Conservation (phyloP, 352 stramenopile genomes). For the Aphanomyces euteiches region DNA sequence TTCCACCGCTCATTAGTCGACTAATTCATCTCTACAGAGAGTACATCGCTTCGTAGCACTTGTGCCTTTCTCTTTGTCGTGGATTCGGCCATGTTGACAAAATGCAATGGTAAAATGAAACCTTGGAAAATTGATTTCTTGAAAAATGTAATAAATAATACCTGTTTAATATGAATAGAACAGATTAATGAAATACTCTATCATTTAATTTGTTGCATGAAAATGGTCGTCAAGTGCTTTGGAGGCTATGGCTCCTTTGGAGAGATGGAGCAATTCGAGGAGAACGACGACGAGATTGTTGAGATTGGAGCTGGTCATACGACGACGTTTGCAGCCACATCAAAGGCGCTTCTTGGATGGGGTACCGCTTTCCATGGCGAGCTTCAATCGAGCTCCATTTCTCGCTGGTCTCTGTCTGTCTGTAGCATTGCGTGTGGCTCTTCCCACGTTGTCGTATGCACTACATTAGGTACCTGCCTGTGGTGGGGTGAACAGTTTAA, state of each 20-base stretch:
- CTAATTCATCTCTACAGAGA: too few relatives aligned
- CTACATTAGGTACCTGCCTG: slow-evolving; percentile 29
- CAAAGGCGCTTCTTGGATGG: slow-evolving; percentile 48
- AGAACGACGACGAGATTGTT: slow-evolving; percentile 22
- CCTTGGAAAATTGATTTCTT: neutral
- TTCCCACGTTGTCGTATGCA: slow-evolving; percentile 36
- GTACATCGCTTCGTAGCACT: slow-evolving; percentile 12
- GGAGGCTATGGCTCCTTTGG: slow-evolving; percentile 23
- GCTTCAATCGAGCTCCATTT: slow-evolving; percentile 24
- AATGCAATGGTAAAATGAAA: slow-evolving; percentile 1
- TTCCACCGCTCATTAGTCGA: neutral
- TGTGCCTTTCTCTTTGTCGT: slow-evolving; percentile 11
- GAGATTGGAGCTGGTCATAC: slow-evolving; percentile 6
- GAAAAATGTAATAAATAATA: too few relatives aligned
- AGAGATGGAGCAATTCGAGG: slow-evolving; percentile 6
- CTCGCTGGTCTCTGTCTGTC: slow-evolving; percentile 7
- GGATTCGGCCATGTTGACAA: neutral
- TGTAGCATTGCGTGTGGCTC: slow-evolving; percentile 19
- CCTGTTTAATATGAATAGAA: neutral
- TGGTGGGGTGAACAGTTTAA: slow-evolving; percentile 31
- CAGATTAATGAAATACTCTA: neutral
- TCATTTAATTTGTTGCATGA: neutral
- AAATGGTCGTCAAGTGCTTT: slow-evolving; percentile 5
- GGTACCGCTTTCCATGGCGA: slow-evolving; percentile 67
- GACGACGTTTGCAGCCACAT: neutral